These are phyloP conservation scores for Populus alba DNA, from an alignment of 345 rosid genomes.

Conservation along the genomic window DNA sequence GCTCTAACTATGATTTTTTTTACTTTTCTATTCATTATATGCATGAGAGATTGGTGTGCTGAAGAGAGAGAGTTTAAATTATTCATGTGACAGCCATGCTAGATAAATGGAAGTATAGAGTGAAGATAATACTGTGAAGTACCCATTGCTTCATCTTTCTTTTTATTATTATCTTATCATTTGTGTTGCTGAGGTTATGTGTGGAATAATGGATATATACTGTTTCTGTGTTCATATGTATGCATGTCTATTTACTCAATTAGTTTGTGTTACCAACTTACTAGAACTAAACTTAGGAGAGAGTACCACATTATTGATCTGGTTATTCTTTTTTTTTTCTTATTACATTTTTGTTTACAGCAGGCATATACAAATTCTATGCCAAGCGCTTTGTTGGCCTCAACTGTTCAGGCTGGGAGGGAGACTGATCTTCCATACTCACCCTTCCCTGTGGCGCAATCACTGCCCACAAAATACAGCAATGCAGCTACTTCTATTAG, in stretches of 20 bases:
- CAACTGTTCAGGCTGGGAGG: conserved; percentile 67
- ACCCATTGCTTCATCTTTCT: background rate
- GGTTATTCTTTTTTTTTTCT: conserved; percentile 9
- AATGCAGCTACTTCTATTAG: conserved; percentile 62
- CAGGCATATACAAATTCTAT: conserved; percentile 71
- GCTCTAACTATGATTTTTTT: background rate
- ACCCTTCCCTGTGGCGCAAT: conserved; percentile 66
- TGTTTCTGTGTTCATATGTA: background rate
- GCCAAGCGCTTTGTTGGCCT: conserved; percentile 67
- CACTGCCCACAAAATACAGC: conserved; percentile 62
- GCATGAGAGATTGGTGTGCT: background rate
- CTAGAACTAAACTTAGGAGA: background rate
- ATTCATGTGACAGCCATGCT: background rate
- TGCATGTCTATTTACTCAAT: background rate
- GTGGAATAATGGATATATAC: background rate
- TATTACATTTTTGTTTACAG: conserved; percentile 22
- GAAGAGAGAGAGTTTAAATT: background rate
- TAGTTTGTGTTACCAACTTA: background rate
- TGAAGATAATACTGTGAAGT: background rate
- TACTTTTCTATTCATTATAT: background rate
- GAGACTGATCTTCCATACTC: conserved; percentile 82
- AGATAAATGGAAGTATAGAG: background rate
- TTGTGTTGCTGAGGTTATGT: background rate
- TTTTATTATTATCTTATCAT: background rate
- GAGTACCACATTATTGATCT: background rate